A percentile compares a stretch with the other conserved stretches of the same genome.
phyloP scores from a whole-genome alignment of 768 basidiomycete species.

The Lactarius sanguifluus region DNA sequence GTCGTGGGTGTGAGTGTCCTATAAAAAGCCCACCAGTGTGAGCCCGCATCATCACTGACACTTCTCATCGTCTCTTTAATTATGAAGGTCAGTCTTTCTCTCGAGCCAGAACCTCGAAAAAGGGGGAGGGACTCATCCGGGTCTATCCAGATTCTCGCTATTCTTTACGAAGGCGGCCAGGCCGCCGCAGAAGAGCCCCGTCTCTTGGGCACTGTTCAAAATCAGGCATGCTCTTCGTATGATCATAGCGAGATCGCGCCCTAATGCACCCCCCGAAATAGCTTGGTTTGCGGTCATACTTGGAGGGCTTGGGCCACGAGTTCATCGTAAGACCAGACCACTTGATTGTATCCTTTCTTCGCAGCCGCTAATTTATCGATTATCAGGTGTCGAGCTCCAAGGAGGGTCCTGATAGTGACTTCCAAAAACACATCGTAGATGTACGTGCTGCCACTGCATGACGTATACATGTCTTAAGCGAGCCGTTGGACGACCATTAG shows the following conservation, averaged over 20 bases:
- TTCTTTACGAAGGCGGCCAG: conserved; percentile 67
- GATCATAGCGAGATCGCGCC: neutral
- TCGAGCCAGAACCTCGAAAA: neutral
- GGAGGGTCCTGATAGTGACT: conserved; percentile 59
- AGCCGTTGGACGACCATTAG: conserved; percentile 38
- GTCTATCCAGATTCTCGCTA: conserved; percentile 58
- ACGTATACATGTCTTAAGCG: conserved; percentile 7
- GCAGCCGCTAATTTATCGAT: conserved; percentile 6
- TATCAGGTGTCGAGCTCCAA: conserved; percentile 74
- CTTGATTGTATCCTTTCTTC: neutral
- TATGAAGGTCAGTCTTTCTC: conserved; percentile 1
- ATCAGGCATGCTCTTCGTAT: conserved; percentile 49
- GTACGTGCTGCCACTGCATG: conserved; percentile 43
- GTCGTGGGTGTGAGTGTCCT: neutral
- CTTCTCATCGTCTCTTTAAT: neutral
- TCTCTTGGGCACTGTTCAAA: conserved; percentile 78
- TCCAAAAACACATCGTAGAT: conserved; percentile 66
- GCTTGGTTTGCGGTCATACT: conserved; percentile 73
- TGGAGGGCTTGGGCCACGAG: conserved; percentile 72
- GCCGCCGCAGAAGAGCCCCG: conserved; percentile 70
- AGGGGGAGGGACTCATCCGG: neutral
- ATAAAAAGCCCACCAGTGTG: neutral
- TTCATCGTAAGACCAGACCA: conserved; percentile 50
- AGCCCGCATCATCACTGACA: neutral
- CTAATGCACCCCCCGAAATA: conserved; percentile 46